Base-by-base conservation (phyloP, 2,329 filamentous ascomycete species). In the Bimuria novae-zelandiae region DNA sequence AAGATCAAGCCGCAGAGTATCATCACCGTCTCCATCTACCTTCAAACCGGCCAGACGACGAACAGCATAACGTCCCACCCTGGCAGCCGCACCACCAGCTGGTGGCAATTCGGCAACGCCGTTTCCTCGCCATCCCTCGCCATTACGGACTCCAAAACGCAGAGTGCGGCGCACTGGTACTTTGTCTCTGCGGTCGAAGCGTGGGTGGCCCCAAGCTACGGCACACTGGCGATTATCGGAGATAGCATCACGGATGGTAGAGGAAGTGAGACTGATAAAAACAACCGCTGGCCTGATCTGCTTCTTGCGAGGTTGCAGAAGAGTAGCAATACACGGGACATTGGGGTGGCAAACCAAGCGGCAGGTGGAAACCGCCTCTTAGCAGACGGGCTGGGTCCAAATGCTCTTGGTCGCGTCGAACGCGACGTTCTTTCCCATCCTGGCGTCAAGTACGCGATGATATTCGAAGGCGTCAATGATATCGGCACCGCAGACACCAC, bases 171-270 rank as follows among this genome's bases (percentile, higher is more conserved):
- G 7, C 78, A 80, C 54, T 80, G 78, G 78, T 87, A 84, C 70
- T 84, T 85, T 57, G 72, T 86, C 60, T 82, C 79, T 30, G 78
- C 78, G 4, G 67, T 88, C 7, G 83, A 87, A 66, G 83, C 77
- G n/a, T 80, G 76, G 72, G 69, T 78, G 0, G 77, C 81, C 0
- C 68, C 58, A 3, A 54, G 76, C 22, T 64, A 75, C 8, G 67
- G 78, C 50, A 75, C 79, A 3, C 73, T 86, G 33, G 71, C 81
- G 11, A 77, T 88, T 39, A 74, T 91, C 37, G 81, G 83, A 0
- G 80, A 90, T 69, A 84, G 80, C 64, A 84, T 88, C 64, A 86
- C 84, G 3, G 84, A 87, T 63, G 84, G 84, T 4, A 76, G 83
- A 25, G 82, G 82, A 32, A 83, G 79, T 57, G 82, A 80, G 33